Percentiles rank a stretch among this genome's conserved stretches.
Evolutionary conservation across 1,284 basidiomycete genomes (phyloP).

Genomic region (Termitomyces sp.): DNA sequence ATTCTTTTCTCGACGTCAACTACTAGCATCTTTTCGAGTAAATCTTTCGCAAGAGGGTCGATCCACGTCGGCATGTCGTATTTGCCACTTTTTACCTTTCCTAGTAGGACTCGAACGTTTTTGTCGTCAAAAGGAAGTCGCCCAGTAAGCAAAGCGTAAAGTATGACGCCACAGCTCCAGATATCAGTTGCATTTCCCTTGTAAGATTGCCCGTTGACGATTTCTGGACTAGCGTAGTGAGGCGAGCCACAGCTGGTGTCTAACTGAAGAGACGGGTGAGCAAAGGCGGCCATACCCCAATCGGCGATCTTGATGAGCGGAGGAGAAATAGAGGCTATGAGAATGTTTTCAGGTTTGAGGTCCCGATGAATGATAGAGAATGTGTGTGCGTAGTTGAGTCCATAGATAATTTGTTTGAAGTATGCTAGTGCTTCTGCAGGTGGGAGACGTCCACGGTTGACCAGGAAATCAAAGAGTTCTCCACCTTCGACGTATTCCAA

Average conservation of each 20-base stretch:
- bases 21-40: constrained; percentile 80
- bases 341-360: constrained; percentile 96
- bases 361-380: constrained; percentile 99
- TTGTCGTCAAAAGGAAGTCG: constrained; percentile 88
- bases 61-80: constrained; percentile 78
- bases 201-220: constrained; percentile 93
- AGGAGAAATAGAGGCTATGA: constrained; percentile 79
- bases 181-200: constrained; percentile 92
- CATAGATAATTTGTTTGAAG: constrained; percentile 97
- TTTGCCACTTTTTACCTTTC: constrained; percentile 88
- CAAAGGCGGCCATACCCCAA: constrained; percentile 98
- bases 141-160: constrained; percentile 85
- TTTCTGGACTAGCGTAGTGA: constrained; percentile 97
- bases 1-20: constrained; percentile 88
- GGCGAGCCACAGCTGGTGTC: constrained; percentile 97
- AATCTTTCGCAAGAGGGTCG: constrained; percentile 68
- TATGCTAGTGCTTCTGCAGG: constrained; percentile 85
- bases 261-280: constrained; percentile 74
- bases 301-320: constrained; percentile 96
- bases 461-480: constrained; percentile 97
- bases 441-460: constrained; percentile 81
- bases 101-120: constrained; percentile 75
- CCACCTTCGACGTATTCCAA: constrained; percentile 98
- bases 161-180: constrained; percentile 90
- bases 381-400: constrained; percentile 95